These are phyloP conservation scores for Ogataea pilisensis DNA, from an alignment of 805 yeast species.

Conservation along the genomic window DNA sequence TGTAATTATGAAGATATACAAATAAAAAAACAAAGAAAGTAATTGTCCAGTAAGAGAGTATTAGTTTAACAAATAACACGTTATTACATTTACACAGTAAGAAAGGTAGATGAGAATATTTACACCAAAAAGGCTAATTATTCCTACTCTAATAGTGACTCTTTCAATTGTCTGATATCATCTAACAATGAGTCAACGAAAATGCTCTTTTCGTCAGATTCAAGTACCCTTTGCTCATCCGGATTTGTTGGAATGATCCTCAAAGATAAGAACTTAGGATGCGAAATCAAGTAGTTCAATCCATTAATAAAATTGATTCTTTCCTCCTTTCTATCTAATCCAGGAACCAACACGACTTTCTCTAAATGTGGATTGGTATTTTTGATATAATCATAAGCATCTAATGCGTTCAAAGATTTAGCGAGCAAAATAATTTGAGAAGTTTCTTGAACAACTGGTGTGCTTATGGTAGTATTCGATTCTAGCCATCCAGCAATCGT, in stretches of 20 bases:
- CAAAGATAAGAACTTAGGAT: constrained; percentile 77
- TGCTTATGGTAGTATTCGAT: constrained; percentile 46
- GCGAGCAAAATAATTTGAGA: constrained; percentile 64
- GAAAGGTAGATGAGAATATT: too few species aligned
- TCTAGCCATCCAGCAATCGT: constrained; percentile 63
- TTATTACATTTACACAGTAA: too few species aligned
- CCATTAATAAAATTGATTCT: constrained; percentile 57
- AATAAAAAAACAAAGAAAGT: too few species aligned
- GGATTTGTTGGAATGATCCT: constrained; percentile 57
- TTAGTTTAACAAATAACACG: too few species aligned
- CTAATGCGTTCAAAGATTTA: constrained; percentile 49
- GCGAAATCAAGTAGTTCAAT: constrained; percentile 71
- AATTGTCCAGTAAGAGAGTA: too few species aligned
- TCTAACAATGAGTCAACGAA: constrained; percentile 45
- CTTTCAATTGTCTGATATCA: constrained; percentile 52
- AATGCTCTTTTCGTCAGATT: constrained; percentile 39
- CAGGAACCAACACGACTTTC: constrained; percentile 40
- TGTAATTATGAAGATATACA: too few species aligned
- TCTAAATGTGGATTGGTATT: constrained; percentile 15
- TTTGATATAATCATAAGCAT: constrained; percentile 45
- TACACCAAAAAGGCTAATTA: too few species aligned
- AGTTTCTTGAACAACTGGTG: constrained; percentile 55
- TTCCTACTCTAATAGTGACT: constrained; percentile 32
- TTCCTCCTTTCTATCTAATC: constrained; percentile 56
- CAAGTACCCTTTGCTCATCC: constrained; percentile 60